Base-by-base conservation (phyloP, 768 basidiomycete species). In the Mycena vulgaris region DNA sequence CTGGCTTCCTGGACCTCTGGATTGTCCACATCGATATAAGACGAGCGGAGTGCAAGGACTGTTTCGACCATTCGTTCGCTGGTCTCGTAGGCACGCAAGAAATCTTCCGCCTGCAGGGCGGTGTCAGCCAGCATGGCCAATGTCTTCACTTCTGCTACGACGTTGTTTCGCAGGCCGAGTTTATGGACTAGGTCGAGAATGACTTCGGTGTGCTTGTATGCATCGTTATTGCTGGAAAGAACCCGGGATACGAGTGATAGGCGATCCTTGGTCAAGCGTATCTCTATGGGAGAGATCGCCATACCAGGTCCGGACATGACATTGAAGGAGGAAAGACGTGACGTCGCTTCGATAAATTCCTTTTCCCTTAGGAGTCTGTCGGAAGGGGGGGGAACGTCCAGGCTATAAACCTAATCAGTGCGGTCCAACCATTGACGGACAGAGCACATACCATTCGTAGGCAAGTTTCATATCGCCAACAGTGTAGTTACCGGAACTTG, bases 271-370 rank as follows among this genome's bases (percentile, higher is more conserved):
- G 95, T 94, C 25, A 98, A 87, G 11, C 97, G 92, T 69, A 99
- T 96, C 80, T 98, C 97, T 68, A 98, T 90, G 0, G 97, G 97
- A 11, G 95, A 89, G 59, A 99, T 91, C 8, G 91, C 88, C 48
- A 92, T 88, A 52, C 94, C 92, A 11, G 91, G 89, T 7, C 89
- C 86, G 27, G 95, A 91, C 78, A 86, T 85, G 68, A 97, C 87
- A 66, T 95, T 94, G 86, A 95, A 99, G 5, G 97, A 95, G n/a
- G 92, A 90, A 14, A 99, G 91, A 2, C 95, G 92, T 28, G 96
- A 97, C 1, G 98, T 99, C 2, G 98, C 98, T 83, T 99, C 97
- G 70, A 99, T 98, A 80, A 98, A 99, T 63, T 95, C 93, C 64
- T 91, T 92, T 78, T 98, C 95, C 67, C 83, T 84, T 17, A 80